These are phyloP conservation scores for Pseudopithomyces maydicus DNA, from an alignment of 2,329 filamentous ascomycete species.

Conservation along the genomic window DNA sequence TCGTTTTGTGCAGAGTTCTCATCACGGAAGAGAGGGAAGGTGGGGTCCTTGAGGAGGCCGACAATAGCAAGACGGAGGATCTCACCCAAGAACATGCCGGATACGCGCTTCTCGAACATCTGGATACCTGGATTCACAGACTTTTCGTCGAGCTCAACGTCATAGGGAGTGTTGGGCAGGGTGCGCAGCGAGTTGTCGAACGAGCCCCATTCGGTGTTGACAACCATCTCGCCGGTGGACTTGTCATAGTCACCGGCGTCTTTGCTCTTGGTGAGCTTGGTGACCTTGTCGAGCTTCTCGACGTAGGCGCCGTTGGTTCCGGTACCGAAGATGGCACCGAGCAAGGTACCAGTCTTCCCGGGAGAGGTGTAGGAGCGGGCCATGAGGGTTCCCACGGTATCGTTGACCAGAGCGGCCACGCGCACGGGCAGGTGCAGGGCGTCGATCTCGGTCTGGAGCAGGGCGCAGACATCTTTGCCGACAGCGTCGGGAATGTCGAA, in stretches of 20 bases:
- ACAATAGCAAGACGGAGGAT: conserved; percentile 81
- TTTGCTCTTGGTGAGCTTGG: conserved; percentile 65
- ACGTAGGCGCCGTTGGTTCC: conserved; percentile 98
- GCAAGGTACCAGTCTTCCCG: conserved; percentile 80
- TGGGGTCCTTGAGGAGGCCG: conserved; percentile 70
- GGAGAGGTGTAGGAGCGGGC: conserved; percentile 93
- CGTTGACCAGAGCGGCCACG: conserved; percentile 95
- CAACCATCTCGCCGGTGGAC: conserved; percentile 89
- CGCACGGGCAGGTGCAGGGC: conserved; percentile 83
- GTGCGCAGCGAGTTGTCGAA: conserved; percentile 94
- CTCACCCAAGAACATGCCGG: conserved; percentile 97
- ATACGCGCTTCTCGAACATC: conserved; percentile 99
- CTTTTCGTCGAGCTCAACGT: conserved; percentile 75
- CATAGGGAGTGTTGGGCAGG: conserved; percentile 83
- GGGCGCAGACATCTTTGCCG: conserved; percentile 89
- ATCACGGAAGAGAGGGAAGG: conserved; percentile 75
- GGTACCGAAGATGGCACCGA: conserved; percentile 98
- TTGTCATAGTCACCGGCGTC: conserved; percentile 68
- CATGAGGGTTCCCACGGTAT: conserved; percentile 97
- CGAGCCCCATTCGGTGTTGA: conserved; percentile 98
- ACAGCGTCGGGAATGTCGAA: conserved; percentile 96
- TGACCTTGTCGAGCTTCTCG: conserved; percentile 85
- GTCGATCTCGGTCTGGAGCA: conserved; percentile 90
- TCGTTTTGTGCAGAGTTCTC: conserved; percentile 74
- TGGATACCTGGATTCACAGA: conserved; percentile 93